These are phyloP conservation scores for Rhododendron ferrugineum DNA, from an alignment of 148 eudicot species.

Conservation along the genomic window DNA sequence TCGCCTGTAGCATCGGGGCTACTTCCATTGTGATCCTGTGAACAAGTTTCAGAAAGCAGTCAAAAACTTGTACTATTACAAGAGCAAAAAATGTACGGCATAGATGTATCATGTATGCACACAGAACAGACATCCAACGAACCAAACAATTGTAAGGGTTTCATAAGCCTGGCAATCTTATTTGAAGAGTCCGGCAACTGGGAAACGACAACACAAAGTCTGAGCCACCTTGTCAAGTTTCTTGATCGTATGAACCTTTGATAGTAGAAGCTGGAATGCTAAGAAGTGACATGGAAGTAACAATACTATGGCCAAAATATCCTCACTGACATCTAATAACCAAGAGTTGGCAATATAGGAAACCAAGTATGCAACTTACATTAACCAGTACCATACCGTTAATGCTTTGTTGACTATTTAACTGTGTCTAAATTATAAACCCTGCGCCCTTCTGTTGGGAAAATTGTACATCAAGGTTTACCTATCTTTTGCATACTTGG, in stretches of 20 bases:
- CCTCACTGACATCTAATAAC: background rate
- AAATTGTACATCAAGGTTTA: background rate
- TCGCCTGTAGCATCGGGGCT: constrained; percentile 16
- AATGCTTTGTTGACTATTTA: background rate
- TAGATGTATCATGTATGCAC: background rate
- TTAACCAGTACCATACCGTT: background rate
- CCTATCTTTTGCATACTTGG: background rate
- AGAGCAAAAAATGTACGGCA: background rate
- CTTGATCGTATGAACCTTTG: background rate
- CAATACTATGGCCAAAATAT: background rate
- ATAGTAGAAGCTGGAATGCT: background rate
- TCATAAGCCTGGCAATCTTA: background rate
- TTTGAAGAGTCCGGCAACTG: background rate
- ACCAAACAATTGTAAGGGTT: background rate
- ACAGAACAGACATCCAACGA: background rate
- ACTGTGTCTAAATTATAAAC: background rate
- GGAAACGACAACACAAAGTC: background rate
- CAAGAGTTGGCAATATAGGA: background rate
- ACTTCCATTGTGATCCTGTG: constrained; percentile 40
- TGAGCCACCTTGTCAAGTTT: background rate
- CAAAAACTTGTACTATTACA: constrained; percentile 1
- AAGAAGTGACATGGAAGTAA: background rate
- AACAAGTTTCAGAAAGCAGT: constrained; percentile 7
- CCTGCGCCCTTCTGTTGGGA: background rate
- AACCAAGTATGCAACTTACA: background rate